These are phyloP conservation scores for Fraxinus quadrangulata DNA, from an alignment of 257 asterid genomes.

Conservation along the genomic window DNA sequence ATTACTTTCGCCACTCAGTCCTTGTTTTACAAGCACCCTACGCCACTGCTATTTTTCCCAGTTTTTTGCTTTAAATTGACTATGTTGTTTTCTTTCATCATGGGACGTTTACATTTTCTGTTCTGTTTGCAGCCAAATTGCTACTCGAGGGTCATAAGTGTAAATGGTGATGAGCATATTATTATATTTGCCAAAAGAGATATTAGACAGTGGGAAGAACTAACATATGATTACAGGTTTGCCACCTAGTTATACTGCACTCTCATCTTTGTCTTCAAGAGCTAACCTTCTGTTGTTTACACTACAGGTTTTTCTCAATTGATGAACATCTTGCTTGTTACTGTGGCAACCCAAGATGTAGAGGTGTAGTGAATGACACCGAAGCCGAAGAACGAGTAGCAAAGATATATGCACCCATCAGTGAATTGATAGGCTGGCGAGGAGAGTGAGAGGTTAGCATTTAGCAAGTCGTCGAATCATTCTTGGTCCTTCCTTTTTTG, in stretches of 20 bases:
- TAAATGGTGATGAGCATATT: conserved; percentile 72
- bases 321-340: conserved; percentile 84
- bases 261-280: conserved; percentile 17
- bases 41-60: neutral
- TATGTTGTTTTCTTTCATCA: neutral
- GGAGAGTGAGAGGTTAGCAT: conserved; percentile 59
- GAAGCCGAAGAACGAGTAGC: conserved; percentile 80
- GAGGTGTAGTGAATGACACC: conserved; percentile 86
- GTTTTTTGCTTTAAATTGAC: neutral
- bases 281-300: conserved; percentile 20
- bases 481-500: neutral
- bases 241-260: conserved; percentile 21
- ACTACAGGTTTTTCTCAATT: conserved; percentile 68
- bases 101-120: conserved; percentile 16
- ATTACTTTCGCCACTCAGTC: neutral
- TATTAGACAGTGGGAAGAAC: conserved; percentile 79
- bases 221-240: conserved; percentile 97
- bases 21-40: neutral
- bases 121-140: conserved; percentile 85
- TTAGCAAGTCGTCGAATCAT: conserved; percentile 10
- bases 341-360: conserved; percentile 88
- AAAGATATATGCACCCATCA: conserved; percentile 56
- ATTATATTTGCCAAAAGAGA: conserved; percentile 96
- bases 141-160: conserved; percentile 79
- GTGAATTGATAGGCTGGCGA: conserved; percentile 77